Percentiles rank a stretch among this genome's conserved stretches.
phyloP scores from a whole-genome alignment of 192 early-diverging fungal genomes.

The Coemansia sp. region DNA sequence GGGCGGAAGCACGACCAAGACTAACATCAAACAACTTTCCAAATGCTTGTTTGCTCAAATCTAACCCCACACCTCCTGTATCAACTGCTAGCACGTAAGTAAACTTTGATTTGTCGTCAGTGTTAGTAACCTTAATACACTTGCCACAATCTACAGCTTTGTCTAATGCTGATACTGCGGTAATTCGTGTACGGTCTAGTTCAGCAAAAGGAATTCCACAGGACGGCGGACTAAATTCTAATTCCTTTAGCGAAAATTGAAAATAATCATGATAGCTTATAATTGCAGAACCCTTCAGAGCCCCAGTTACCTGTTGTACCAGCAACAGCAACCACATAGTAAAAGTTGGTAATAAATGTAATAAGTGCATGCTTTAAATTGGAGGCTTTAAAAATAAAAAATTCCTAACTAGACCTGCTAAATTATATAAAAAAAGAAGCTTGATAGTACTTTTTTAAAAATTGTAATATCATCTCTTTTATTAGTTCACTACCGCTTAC shows the following conservation, averaged over 20 bases:
- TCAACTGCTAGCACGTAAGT: slow-evolving; percentile 59
- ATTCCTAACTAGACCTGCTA: too few relatives aligned
- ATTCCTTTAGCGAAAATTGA: slow-evolving; percentile 27
- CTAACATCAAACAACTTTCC: slow-evolving; percentile 51
- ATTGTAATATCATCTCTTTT: neutral
- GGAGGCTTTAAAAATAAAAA: too few relatives aligned
- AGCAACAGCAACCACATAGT: neutral
- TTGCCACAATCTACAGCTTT: slow-evolving; percentile 51
- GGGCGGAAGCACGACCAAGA: slow-evolving; percentile 51
- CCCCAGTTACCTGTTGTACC: neutral
- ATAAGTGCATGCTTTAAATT: neutral
- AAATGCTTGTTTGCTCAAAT: slow-evolving; percentile 56
- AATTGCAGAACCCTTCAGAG: slow-evolving; percentile 37
- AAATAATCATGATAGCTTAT: slow-evolving; percentile 56
- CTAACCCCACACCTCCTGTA: slow-evolving; percentile 56
- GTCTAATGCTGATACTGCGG: slow-evolving; percentile 54
- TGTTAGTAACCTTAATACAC: slow-evolving; percentile 55
- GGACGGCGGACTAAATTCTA: slow-evolving; percentile 55
- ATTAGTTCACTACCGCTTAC: neutral
- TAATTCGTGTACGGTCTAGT: slow-evolving; percentile 57
- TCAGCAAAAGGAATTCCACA: slow-evolving; percentile 59
- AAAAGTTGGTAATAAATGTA: neutral
- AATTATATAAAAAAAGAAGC: too few relatives aligned
- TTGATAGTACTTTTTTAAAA: neutral
- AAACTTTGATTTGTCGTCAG: slow-evolving; percentile 42